Conservation (phyloP, 108 stramenopile species). For the Cyclotella baltica region DNA sequence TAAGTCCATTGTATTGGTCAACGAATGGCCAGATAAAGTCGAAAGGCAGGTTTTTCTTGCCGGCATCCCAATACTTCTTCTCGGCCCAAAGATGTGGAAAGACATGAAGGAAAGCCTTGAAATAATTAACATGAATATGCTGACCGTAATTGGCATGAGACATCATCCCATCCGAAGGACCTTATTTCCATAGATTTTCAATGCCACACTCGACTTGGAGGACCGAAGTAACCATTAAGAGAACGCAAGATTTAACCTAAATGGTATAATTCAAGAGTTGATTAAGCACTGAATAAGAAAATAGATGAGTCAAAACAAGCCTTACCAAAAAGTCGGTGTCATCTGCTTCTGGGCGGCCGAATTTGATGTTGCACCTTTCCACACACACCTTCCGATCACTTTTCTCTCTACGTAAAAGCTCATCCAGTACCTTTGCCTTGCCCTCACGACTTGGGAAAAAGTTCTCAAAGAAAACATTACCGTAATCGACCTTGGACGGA, state of each 20-base stretch:
- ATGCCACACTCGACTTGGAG: constrained; percentile 3
- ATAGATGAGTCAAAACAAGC: not conserved
- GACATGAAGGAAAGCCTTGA: constrained; percentile 20
- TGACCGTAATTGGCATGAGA: constrained; percentile 20
- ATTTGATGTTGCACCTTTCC: not conserved
- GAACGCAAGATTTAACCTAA: constrained; percentile 30
- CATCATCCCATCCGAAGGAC: constrained; percentile 20
- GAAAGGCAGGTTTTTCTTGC: constrained; percentile 1
- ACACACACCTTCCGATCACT: not conserved
- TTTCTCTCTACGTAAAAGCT: not conserved
- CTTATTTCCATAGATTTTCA: constrained; percentile 25
- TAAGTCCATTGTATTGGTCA: constrained; percentile 1
- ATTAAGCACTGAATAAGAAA: not conserved
- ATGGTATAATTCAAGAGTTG: too few species aligned
- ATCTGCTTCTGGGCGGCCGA: not conserved
- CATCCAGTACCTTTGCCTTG: constrained; percentile 18
- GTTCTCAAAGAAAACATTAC: not conserved
- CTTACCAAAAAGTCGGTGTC: constrained; percentile 27
- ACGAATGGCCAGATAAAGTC: constrained; percentile 21
- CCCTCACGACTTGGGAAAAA: constrained; percentile 8
- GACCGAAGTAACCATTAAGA: constrained; percentile 12
- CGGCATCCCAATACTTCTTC: constrained; percentile 15
- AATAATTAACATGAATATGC: constrained; percentile 9
- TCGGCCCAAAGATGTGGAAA: constrained; percentile 33
- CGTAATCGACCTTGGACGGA: constrained; percentile 11